Evolutionary conservation across 164 flowering plant species (phyloP).

Genomic region (Protea cynaroides): DNA sequence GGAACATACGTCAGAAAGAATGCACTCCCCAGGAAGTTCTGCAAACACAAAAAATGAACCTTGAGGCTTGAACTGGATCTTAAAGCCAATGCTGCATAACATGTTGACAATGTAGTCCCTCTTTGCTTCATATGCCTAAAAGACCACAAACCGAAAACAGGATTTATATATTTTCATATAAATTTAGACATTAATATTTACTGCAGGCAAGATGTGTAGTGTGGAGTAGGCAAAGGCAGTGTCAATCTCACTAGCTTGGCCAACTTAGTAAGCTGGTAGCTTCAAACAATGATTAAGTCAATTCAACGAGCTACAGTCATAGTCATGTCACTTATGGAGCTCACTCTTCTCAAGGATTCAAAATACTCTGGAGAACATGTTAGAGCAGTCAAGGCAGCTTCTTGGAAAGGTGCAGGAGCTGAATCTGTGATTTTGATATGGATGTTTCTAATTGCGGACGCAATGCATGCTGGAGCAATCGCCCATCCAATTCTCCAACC

Average conservation of each 20-base stretch:
- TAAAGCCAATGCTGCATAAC: constrained; percentile 51
- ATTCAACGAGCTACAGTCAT: background rate
- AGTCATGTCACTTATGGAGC: constrained; percentile 8
- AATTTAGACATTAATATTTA: background rate
- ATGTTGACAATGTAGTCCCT: constrained; percentile 50
- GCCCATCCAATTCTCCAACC: constrained; percentile 98
- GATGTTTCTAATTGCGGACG: constrained; percentile 72
- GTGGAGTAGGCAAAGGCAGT: background rate
- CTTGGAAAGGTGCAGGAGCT: constrained; percentile 91
- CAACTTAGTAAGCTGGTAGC: background rate
- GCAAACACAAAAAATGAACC: constrained; percentile 79
- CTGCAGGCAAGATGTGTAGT: background rate
- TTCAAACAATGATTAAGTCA: background rate
- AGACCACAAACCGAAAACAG: constrained; percentile 3
- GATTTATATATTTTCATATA: background rate
- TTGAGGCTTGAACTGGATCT: constrained; percentile 47
- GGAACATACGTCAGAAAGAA: constrained; percentile 62
- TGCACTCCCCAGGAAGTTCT: constrained; percentile 59
- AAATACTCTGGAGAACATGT: constrained; percentile 48
- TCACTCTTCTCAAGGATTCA: constrained; percentile 45
- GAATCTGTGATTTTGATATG: constrained; percentile 66
- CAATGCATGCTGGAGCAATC: constrained; percentile 58
- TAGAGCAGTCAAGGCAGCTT: constrained; percentile 77
- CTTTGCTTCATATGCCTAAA: constrained; percentile 55
- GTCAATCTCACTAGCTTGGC: background rate